Conservation (phyloP, 768 basidiomycete species). For the Rhizopogon vulgaris region DNA sequence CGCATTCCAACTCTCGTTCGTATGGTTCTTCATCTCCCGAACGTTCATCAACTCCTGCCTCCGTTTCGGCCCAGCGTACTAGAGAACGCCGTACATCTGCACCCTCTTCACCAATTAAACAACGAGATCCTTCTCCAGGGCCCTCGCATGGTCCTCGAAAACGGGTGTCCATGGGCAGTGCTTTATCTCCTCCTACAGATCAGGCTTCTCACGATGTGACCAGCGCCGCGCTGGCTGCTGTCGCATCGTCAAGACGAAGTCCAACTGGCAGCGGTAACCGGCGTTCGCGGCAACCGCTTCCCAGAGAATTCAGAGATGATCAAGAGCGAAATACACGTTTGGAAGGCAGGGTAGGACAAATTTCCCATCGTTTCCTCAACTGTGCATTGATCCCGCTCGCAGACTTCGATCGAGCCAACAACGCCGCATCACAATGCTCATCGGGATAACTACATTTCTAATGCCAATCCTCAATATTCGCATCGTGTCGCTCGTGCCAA, state of each 20-base stretch:
- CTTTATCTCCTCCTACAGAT: slow-evolving; percentile 21
- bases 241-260: slow-evolving; percentile 50
- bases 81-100: slow-evolving; percentile 43
- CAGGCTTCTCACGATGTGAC: slow-evolving; percentile 35
- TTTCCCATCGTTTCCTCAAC: neutral
- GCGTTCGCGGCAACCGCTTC: slow-evolving; percentile 46
- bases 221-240: slow-evolving; percentile 54
- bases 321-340: slow-evolving; percentile 21
- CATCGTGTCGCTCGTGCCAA: slow-evolving; percentile 25
- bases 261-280: slow-evolving; percentile 30
- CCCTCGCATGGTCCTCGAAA: slow-evolving; percentile 38
- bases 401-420: slow-evolving; percentile 32
- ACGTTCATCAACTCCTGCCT: slow-evolving; percentile 30
- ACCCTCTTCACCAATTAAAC: slow-evolving; percentile 39
- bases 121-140: slow-evolving; percentile 32
- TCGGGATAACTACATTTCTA: slow-evolving; percentile 15
- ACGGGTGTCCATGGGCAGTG: slow-evolving; percentile 31
- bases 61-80: slow-evolving; percentile 16
- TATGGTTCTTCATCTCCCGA: slow-evolving; percentile 35
- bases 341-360: slow-evolving; percentile 36
- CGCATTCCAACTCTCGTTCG: slow-evolving; percentile 20
- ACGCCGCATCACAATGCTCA: slow-evolving; percentile 30
- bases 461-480: slow-evolving; percentile 21
- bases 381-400: slow-evolving; percentile 1
- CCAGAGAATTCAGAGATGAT: slow-evolving; percentile 39